Evolutionary conservation across 2,329 filamentous ascomycete species (phyloP), one percentile per base, ranked within the genome.

Genomic region (Scedosporium dehoogii): DNA sequence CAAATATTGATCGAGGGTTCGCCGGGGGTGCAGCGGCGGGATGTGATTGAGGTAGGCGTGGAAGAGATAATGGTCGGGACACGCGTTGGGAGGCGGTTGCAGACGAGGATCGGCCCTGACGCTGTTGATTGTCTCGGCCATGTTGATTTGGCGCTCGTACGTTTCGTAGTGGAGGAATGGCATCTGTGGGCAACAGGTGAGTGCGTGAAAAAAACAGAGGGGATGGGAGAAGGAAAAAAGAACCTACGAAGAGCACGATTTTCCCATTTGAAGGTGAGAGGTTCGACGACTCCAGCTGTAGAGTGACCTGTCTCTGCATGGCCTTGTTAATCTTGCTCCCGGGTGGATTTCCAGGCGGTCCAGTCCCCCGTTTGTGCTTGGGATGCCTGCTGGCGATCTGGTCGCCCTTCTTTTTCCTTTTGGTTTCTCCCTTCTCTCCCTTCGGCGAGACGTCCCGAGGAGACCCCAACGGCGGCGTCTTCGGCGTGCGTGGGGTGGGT

Each of bases 1-100:
- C 63, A 78, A 79, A 0, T 73, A 74, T 63, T 81, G 78, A 56
- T 81, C 78, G 0, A 81, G 69, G 0, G 78, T 81, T 0, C 79
- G 68, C 0, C 79, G 71, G 0, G 76, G 73, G 63, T 81, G 78
- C 0, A 75, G 66, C 5, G 73, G 76, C 0, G 74, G 69, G 1
- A 75, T 64, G 0, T 61, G 16, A 14, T 72, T 66, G 0, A 78
- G 67, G 33, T 74, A 75, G 3, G 68, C 63, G 6, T 59, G 29
- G 6, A 64, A 23, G 38, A 58, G 60, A 9, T 55, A 60, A 14
- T 42, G 18, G 23, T 62, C 60, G 4, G 60, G 51, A 10, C 51
- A 53, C 1, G 60, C 38, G 38, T 62, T 46, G 12, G 55, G 51
- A n/a, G 51, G 51, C 21, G 27, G 12, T 5, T 38, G 51, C 3